Evolutionary conservation across 1,139 yeast species (phyloP), one percentile per base, ranked within the genome.

Genomic region (Pichia sp.): DNA sequence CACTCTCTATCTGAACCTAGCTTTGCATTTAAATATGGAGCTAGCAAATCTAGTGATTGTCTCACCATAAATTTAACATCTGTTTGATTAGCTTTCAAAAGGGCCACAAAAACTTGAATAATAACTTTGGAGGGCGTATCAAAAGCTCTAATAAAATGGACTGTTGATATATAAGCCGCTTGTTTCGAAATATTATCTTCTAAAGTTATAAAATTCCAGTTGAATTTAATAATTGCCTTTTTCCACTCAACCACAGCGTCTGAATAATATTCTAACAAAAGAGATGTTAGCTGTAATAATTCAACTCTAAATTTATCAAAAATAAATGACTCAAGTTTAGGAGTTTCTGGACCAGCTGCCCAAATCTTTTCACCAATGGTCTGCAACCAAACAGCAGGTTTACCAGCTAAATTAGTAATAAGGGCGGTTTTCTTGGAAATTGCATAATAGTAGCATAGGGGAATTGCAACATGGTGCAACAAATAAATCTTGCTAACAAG

Each of bases 161-260:
- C 76, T 2, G 95, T 87, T 2, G 94, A 80, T 33, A 89, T 89
- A 61, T 90, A 90, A 0, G 97, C 97, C 4, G 94, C 87, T 56
- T 89, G 96, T 60, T 94, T 94, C 35, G 95, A 82, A 43, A 89
- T 78, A 47, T 82, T 78, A 59, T 94, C 99, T 53, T 90, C 97
- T 39, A 90, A 67, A 55, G 87, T 87, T 58, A 92, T 84, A 58
- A 82, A 87, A 55, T 86, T 86, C 98, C 98, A 94, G 54, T 92
- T 86, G 67, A 90, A 92, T 61, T 87, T 89, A 64, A 92, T 87
- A 39, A 92, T 78, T 55, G 89, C 96, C 58, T 89, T 92, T 40
- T 89, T 74, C 53, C 78, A 74, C n/a, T 78, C 82, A 8, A 75
- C 68, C 20, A 87, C 73, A 24, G 72, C 63, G 1, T 68, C 63